Evolutionary conservation across 345 rosid species (phyloP).

Genomic region (Gossypium arboreum): DNA sequence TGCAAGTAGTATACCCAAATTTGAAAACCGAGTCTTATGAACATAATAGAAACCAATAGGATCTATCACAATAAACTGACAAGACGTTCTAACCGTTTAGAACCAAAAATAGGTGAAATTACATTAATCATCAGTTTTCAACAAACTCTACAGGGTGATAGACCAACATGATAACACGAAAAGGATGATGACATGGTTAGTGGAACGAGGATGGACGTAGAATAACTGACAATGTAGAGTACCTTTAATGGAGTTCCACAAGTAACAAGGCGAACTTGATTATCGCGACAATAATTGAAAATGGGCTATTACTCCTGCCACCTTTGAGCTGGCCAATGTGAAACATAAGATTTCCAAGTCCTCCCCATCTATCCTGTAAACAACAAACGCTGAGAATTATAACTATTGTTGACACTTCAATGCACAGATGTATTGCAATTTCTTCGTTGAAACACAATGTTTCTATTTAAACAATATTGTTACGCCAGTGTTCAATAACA

Average conservation of each 20-base stretch:
- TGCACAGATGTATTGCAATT: not conserved
- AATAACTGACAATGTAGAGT: not conserved
- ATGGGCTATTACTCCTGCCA: conserved; percentile 92
- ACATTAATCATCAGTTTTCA: not conserved
- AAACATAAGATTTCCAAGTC: conserved; percentile 45
- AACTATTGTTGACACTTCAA: not conserved
- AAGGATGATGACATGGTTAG: not conserved
- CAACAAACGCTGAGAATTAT: conserved; percentile 19
- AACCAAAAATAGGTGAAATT: not conserved
- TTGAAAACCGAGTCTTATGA: not conserved
- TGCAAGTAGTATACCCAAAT: not conserved
- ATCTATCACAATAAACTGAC: not conserved
- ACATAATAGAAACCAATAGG: not conserved
- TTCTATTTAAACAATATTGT: not conserved
- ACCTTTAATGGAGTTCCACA: conserved; percentile 91
- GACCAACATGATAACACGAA: not conserved
- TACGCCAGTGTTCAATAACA: not conserved
- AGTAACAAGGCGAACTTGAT: conserved; percentile 64
- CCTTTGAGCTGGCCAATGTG: conserved; percentile 65
- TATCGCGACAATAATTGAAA: conserved; percentile 69
- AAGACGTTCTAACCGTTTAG: not conserved
- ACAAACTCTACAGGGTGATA: not conserved
- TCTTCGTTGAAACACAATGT: not conserved
- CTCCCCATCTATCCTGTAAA: conserved; percentile 72
- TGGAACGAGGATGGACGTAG: not conserved